These are phyloP conservation scores for Geotrichum klebahnii DNA, from an alignment of 1,139 yeast species.

Conservation along the genomic window DNA sequence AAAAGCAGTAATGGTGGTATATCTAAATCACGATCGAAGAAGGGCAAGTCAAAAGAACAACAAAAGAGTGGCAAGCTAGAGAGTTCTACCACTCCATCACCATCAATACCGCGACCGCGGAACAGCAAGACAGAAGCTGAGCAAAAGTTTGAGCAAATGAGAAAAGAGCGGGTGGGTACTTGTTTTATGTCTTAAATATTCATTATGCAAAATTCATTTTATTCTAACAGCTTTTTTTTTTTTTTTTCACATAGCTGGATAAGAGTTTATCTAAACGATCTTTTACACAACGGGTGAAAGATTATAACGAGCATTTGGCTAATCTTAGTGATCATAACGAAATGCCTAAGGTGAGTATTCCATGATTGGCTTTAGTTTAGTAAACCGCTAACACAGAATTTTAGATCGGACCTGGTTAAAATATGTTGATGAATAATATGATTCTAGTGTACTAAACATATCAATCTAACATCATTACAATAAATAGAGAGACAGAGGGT, in stretches of 20 bases:
- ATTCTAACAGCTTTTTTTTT: background rate
- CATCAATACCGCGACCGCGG: background rate
- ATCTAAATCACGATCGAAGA: conserved; percentile 21
- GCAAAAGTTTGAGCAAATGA: conserved; percentile 29
- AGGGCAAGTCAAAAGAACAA: conserved; percentile 19
- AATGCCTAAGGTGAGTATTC: conserved; percentile 29
- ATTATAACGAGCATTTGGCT: conserved; percentile 31
- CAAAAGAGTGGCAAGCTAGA: background rate
- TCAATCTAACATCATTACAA: background rate
- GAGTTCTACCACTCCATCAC: background rate
- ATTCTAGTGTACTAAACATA: background rate
- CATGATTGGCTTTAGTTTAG: no score
- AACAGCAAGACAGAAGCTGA: conserved; percentile 28
- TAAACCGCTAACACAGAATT: background rate
- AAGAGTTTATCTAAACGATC: conserved; percentile 25
- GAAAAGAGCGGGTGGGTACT: conserved; percentile 26
- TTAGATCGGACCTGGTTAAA: conserved; percentile 24
- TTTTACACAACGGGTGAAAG: conserved; percentile 29
- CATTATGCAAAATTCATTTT: background rate
- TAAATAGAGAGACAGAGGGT: background rate
- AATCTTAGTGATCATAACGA: conserved; percentile 32
- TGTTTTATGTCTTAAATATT: background rate
- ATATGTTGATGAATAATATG: background rate
- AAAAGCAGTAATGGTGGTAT: no score
- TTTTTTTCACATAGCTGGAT: conserved; percentile 23